phyloP scores from a whole-genome alignment of 2,329 filamentous ascomycete genomes.

The Coniochaeta ligniaria region DNA sequence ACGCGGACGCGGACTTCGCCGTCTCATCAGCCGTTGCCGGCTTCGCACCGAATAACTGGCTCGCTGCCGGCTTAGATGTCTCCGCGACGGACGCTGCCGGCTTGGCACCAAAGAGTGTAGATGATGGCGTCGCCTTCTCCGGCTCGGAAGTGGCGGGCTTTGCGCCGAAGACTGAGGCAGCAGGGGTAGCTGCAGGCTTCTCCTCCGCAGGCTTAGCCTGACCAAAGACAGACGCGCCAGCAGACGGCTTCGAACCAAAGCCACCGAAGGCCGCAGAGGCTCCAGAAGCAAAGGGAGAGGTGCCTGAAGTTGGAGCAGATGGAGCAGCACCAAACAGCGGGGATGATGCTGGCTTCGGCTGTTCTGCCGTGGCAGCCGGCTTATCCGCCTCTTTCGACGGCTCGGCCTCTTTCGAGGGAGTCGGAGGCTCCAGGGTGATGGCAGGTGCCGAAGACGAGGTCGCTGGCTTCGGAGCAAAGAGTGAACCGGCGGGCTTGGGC shows the following conservation, averaged over 20 bases:
- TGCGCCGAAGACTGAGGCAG: constrained; percentile 5
- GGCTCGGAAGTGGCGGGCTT: constrained; percentile 3
- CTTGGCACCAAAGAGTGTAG: constrained; percentile 13
- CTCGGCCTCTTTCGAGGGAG: not conserved
- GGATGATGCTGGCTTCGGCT: not conserved
- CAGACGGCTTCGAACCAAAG: not conserved
- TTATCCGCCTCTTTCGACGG: constrained; percentile 12
- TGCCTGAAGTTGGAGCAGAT: constrained; percentile 3
- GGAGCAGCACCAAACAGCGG: not conserved
- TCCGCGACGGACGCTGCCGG: constrained; percentile 4
- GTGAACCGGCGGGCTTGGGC: constrained; percentile 22
- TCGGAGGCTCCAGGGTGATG: constrained; percentile 13
- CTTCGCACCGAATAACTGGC: constrained; percentile 7
- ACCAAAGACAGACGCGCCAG: not conserved
- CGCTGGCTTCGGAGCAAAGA: constrained; percentile 26
- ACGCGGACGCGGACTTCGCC: constrained; percentile 6
- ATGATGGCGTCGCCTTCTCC: constrained; percentile 7
- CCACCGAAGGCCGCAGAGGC: constrained; percentile 10
- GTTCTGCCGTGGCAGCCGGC: not conserved
- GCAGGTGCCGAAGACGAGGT: constrained; percentile 13
- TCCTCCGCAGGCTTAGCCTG: not conserved
- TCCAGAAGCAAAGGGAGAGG: constrained; percentile 7
- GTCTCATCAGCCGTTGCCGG: constrained; percentile 4
- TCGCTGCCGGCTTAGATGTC: constrained; percentile 1
- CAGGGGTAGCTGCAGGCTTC: constrained; percentile 1